Conservation (phyloP, 331 rosid genomes). For the Spiraea crenata region DNA sequence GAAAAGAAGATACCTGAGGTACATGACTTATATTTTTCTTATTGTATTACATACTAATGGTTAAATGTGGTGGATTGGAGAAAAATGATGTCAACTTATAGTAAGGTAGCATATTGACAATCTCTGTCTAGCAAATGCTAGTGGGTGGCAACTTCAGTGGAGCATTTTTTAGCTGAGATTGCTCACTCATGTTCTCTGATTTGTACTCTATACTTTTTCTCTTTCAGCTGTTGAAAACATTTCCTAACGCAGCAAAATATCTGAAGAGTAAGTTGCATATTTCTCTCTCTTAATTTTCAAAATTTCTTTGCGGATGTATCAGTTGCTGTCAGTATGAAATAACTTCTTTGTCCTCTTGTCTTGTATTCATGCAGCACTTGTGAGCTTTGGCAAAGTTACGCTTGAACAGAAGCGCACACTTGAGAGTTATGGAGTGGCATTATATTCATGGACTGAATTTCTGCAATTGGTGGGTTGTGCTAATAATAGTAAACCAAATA, state of each 20-base stretch:
- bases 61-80: not conserved
- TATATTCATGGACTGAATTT: conserved; percentile 86
- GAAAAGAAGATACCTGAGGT: conserved; percentile 93
- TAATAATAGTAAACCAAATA: not conserved
- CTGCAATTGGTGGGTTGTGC: conserved; percentile 63
- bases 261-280: conserved; percentile 62
- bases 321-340: conserved; percentile 6
- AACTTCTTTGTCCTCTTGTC: conserved; percentile 13
- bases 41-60: not conserved
- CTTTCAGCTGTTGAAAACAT: conserved; percentile 81
- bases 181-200: conserved; percentile 12
- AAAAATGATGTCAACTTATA: not conserved
- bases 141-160: not conserved
- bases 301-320: conserved; percentile 21
- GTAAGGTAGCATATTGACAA: conserved; percentile 8
- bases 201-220: conserved; percentile 11
- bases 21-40: not conserved
- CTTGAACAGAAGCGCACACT: conserved; percentile 67
- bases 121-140: not conserved
- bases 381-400: conserved; percentile 89
- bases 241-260: conserved; percentile 61
- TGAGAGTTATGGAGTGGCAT: conserved; percentile 49
- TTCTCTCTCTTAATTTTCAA: not conserved
- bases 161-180: not conserved
- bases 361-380: conserved; percentile 56